Evolutionary conservation across 2,329 filamentous ascomycete genomes (phyloP).

Genomic region (Knufia fluminis): DNA sequence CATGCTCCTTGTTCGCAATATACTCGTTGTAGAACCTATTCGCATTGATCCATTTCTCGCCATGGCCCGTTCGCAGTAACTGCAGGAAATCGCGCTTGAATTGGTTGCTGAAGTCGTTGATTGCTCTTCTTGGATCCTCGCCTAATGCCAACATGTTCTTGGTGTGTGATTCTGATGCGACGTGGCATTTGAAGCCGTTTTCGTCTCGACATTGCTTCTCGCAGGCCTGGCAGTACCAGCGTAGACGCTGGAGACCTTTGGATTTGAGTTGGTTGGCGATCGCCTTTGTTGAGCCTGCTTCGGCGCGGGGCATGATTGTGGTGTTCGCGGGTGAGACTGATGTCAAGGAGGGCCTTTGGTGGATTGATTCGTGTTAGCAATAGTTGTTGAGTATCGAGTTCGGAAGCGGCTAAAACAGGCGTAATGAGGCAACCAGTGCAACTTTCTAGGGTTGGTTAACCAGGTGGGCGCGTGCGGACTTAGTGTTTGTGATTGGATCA

Average conservation of each 20-base stretch:
- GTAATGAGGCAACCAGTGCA: too few species aligned
- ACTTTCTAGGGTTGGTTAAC: too few species aligned
- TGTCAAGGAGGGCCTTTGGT: too few species aligned
- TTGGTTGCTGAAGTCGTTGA: conserved; percentile 70
- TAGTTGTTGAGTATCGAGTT: too few species aligned
- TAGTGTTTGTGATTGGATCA: too few species aligned
- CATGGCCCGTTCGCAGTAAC: conserved; percentile 71
- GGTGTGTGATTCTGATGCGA: conserved; percentile 73
- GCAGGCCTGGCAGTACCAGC: conserved; percentile 88
- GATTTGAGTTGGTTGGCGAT: conserved; percentile 85
- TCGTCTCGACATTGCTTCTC: conserved; percentile 69
- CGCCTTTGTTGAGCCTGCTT: conserved; percentile 84
- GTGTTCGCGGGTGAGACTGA: conserved; percentile 1
- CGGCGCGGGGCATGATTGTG: conserved; percentile 75
- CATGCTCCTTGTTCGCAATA: conserved; percentile 75
- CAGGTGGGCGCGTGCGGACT: too few species aligned
- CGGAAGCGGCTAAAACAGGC: too few species aligned
- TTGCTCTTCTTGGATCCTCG: conserved; percentile 74
- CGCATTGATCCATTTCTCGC: conserved; percentile 78
- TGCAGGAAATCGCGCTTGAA: conserved; percentile 73
- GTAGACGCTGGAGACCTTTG: conserved; percentile 58
- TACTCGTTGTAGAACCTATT: conserved; percentile 96
- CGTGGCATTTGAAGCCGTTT: conserved; percentile 88
- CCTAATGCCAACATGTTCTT: conserved; percentile 83
- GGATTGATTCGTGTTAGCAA: too few species aligned